Evolutionary conservation across 176 grass and related monocot genomes (phyloP).

Genomic region (Otatea glauca): DNA sequence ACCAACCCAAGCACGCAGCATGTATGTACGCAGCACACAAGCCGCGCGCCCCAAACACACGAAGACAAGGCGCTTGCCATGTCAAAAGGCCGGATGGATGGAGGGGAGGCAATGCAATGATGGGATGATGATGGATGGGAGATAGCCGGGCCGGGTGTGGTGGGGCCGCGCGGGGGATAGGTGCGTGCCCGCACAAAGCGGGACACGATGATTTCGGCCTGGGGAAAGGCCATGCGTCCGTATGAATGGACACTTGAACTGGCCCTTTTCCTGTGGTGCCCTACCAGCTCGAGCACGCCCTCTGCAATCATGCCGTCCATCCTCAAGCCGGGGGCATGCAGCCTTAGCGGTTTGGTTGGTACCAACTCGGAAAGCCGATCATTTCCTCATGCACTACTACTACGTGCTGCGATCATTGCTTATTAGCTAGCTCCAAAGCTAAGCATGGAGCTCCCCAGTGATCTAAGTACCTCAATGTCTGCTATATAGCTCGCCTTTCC

Average conservation of each 20-base stretch:
- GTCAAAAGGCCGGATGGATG: conserved; percentile 23
- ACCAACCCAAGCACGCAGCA: not conserved
- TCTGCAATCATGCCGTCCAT: conserved; percentile 48
- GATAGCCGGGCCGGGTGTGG: conserved; percentile 28
- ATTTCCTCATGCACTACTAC: conserved; percentile 55
- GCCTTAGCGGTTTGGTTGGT: conserved; percentile 41
- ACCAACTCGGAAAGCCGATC: conserved; percentile 62
- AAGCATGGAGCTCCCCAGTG: not conserved
- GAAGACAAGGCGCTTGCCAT: conserved; percentile 3
- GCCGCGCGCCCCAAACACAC: not conserved
- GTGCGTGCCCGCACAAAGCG: conserved; percentile 57
- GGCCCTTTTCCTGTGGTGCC: not conserved
- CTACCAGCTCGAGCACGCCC: conserved; percentile 47
- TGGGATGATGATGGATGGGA: conserved; percentile 62
- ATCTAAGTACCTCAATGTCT: not conserved
- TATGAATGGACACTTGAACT: conserved; percentile 57
- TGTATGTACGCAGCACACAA: not conserved
- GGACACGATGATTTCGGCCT: conserved; percentile 60
- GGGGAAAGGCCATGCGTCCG: conserved; percentile 42
- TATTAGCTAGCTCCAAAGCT: not conserved
- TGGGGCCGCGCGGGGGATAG: conserved; percentile 15
- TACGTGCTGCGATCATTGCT: conserved; percentile 63
- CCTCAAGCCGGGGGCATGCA: conserved; percentile 24
- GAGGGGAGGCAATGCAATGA: conserved; percentile 46
- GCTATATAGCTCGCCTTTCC: not conserved